Evolutionary conservation across 2,329 filamentous ascomycete species (phyloP).

Genomic region (Penicillium sp.): DNA sequence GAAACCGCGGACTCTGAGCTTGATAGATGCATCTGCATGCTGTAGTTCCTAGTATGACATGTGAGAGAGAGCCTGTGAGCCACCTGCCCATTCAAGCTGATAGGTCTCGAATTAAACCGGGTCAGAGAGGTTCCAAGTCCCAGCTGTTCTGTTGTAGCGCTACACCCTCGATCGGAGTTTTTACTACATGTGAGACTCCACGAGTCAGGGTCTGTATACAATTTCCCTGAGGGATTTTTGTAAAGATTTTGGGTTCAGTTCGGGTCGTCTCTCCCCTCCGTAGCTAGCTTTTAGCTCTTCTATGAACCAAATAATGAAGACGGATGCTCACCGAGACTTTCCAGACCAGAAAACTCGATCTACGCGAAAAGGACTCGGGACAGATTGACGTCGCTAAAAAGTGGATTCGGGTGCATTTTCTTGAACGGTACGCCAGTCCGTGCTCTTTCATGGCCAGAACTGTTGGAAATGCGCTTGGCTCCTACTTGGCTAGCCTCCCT

Average conservation of each 20-base stretch:
- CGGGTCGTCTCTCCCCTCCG: too few relatives aligned
- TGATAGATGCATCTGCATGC: not conserved
- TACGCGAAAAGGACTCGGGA: not conserved
- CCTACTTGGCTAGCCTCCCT: not conserved
- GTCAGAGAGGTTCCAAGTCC: too few relatives aligned
- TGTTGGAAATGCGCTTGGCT: not conserved
- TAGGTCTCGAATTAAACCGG: not conserved
- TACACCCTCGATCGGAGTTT: not conserved
- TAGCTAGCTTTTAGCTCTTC: not conserved
- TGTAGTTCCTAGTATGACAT: not conserved
- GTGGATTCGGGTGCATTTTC: not conserved
- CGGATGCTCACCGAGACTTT: not conserved
- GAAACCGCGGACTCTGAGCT: not conserved
- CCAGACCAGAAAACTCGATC: not conserved
- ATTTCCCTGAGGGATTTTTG: not conserved
- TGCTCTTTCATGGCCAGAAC: not conserved
- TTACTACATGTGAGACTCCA: not conserved
- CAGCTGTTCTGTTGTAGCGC: too few relatives aligned
- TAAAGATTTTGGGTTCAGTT: not conserved
- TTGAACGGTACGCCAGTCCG: slow-evolving; percentile 9
- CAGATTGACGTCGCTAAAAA: not conserved
- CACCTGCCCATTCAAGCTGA: not conserved
- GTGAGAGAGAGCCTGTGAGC: not conserved
- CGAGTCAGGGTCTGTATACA: not conserved
- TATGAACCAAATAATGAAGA: not conserved